phyloP scores from a whole-genome alignment of 2,329 filamentous ascomycete genomes.

The Xylariaceae sp. region DNA sequence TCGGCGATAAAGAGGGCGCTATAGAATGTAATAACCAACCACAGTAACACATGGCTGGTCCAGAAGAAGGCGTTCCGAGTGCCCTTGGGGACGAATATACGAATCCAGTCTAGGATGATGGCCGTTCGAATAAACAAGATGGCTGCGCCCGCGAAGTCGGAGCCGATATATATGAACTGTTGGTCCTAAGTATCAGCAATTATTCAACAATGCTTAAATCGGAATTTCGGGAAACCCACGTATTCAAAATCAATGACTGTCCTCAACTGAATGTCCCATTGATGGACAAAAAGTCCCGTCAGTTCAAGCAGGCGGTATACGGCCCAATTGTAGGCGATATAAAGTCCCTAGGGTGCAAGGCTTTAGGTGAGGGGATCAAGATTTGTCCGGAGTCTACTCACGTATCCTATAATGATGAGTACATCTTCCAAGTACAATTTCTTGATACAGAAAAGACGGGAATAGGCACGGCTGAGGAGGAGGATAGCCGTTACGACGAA shows the following conservation, averaged over 20 bases:
- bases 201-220: too few species aligned
- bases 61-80: constrained; percentile 11
- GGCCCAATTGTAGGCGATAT: too few species aligned
- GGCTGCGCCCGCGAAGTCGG: constrained; percentile 4
- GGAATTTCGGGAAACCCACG: too few species aligned
- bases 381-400: neutral
- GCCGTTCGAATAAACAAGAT: constrained; percentile 13
- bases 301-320: too few species aligned
- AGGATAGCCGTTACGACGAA: constrained; percentile 7
- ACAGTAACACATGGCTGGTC: neutral
- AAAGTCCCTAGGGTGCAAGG: too few species aligned
- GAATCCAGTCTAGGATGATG: constrained; percentile 16
- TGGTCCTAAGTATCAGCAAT: too few species aligned
- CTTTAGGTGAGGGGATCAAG: neutral
- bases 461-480: constrained; percentile 5
- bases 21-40: neutral
- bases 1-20: neutral
- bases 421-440: constrained; percentile 12
- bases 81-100: constrained; percentile 12
- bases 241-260: too few species aligned
- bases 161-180: constrained; percentile 8
- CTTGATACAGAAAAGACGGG: constrained; percentile 3
- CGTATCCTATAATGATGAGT: neutral
- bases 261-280: too few species aligned
- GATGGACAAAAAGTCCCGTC: too few species aligned